phyloP scores from a whole-genome alignment of 1,139 yeast genomes.

The Candida tetrigidarum region DNA sequence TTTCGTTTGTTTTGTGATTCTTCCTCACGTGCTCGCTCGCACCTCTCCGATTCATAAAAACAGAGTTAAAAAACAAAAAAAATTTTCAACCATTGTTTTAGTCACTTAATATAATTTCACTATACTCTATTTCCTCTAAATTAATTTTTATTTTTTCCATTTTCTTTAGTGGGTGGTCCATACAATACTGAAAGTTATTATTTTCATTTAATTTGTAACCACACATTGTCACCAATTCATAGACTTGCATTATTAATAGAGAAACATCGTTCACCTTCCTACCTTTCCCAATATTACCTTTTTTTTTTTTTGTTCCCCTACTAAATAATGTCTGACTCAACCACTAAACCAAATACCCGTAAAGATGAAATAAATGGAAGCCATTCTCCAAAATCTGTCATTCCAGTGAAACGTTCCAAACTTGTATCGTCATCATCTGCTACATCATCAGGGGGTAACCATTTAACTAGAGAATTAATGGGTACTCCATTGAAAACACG shows the following conservation, averaged over 20 bases:
- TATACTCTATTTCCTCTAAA: background rate
- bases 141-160: background rate
- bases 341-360: slow-evolving; percentile 1
- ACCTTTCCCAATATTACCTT: too few species aligned
- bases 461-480: slow-evolving; percentile 13
- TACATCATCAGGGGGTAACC: slow-evolving; percentile 4
- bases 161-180: background rate
- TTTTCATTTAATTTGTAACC: too few species aligned
- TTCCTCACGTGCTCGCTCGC: background rate
- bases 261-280: too few species aligned
- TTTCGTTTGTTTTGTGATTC: background rate
- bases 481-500: slow-evolving; percentile 68
- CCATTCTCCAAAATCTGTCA: slow-evolving; percentile 24
- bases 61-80: background rate
- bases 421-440: slow-evolving; percentile 16
- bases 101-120: too few species aligned
- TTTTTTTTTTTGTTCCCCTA: too few species aligned
- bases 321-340: slow-evolving; percentile 2
- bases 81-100: slow-evolving; percentile 2
- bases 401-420: slow-evolving; percentile 30
- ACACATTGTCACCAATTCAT: background rate
- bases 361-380: slow-evolving; percentile 2
- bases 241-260: background rate
- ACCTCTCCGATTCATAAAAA: too few species aligned
- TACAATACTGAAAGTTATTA: too few species aligned